Percentiles rank a stretch among this genome's conserved stretches.
Evolutionary conservation across 768 basidiomycete species (phyloP).

Genomic region (Podaxis sp.): DNA sequence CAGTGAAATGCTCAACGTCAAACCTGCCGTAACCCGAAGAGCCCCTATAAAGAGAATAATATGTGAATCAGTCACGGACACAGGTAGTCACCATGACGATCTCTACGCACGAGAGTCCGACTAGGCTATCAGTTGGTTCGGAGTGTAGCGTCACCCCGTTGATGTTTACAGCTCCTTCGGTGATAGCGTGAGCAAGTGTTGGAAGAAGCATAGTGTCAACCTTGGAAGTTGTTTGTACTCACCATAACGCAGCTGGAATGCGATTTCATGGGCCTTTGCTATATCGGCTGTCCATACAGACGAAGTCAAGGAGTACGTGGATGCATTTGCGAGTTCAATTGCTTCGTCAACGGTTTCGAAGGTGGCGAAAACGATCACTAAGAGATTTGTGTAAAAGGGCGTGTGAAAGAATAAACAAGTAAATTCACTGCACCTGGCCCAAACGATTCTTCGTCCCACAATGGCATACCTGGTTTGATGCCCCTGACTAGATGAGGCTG

Average conservation of each 20-base stretch:
- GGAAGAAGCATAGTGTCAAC: background rate
- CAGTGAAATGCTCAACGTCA: slow-evolving; percentile 50
- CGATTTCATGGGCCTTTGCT: slow-evolving; percentile 42
- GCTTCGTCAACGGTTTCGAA: slow-evolving; percentile 54
- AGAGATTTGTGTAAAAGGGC: background rate
- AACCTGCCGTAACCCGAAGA: slow-evolving; percentile 54
- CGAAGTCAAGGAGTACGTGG: slow-evolving; percentile 51
- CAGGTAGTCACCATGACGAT: background rate
- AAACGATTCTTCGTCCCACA: slow-evolving; percentile 64
- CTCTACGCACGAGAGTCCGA: slow-evolving; percentile 46
- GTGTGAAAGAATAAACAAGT: background rate
- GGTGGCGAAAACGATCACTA: slow-evolving; percentile 44
- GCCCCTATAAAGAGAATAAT: slow-evolving; percentile 29
- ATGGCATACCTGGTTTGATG: slow-evolving; percentile 48
- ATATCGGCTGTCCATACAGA: slow-evolving; percentile 53
- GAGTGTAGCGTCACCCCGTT: slow-evolving; percentile 54
- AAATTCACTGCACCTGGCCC: slow-evolving; percentile 45
- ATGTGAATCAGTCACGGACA: background rate
- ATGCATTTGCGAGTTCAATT: slow-evolving; percentile 52
- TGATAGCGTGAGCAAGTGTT: background rate
- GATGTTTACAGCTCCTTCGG: slow-evolving; percentile 49
- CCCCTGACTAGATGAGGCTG: slow-evolving; percentile 50
- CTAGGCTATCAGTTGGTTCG: slow-evolving; percentile 36
- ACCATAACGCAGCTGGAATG: slow-evolving; percentile 49
- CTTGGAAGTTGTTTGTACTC: slow-evolving; percentile 3